Evolutionary conservation across 805 yeast genomes (phyloP).

Genomic region (Pichia cephalocereana): DNA sequence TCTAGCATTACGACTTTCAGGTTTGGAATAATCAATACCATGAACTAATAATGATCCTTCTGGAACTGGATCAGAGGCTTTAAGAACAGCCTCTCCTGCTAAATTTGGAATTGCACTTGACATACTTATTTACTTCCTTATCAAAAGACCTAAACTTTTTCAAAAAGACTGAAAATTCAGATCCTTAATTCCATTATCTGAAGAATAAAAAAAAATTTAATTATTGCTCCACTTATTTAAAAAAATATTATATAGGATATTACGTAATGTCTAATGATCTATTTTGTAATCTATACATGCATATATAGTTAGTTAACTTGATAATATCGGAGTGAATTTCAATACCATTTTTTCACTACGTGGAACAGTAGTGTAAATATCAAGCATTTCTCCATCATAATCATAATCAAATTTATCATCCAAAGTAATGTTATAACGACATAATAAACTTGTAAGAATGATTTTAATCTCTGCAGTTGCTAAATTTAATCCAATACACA

Average conservation of each 20-base stretch:
- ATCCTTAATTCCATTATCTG: no score
- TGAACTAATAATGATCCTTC: slow-evolving; percentile 66
- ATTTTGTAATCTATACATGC: no score
- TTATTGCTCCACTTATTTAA: neutral
- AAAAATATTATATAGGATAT: neutral
- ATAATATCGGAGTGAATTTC: neutral
- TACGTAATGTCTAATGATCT: no score
- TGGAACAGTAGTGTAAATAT: slow-evolving; percentile 26
- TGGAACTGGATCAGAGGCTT: slow-evolving; percentile 79
- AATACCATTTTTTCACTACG: slow-evolving; percentile 13
- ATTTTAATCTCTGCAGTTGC: slow-evolving; percentile 61
- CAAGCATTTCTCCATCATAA: slow-evolving; percentile 18
- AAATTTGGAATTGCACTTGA: slow-evolving; percentile 46
- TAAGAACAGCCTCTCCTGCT: slow-evolving; percentile 87
- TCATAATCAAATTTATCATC: slow-evolving; percentile 20
- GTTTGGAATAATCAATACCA: slow-evolving; percentile 85
- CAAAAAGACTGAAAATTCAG: neutral
- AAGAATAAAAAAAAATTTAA: no score
- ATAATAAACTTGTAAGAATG: slow-evolving; percentile 43
- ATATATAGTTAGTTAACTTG: no score
- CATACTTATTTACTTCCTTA: slow-evolving; percentile 8
- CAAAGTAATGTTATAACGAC: slow-evolving; percentile 29
- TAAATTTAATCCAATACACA: slow-evolving; percentile 67
- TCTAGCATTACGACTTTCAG: slow-evolving; percentile 62
- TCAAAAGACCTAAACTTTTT: neutral